Base-by-base conservation (phyloP, 2,329 filamentous ascomycete genomes). In the Fusarium caatingaense region DNA sequence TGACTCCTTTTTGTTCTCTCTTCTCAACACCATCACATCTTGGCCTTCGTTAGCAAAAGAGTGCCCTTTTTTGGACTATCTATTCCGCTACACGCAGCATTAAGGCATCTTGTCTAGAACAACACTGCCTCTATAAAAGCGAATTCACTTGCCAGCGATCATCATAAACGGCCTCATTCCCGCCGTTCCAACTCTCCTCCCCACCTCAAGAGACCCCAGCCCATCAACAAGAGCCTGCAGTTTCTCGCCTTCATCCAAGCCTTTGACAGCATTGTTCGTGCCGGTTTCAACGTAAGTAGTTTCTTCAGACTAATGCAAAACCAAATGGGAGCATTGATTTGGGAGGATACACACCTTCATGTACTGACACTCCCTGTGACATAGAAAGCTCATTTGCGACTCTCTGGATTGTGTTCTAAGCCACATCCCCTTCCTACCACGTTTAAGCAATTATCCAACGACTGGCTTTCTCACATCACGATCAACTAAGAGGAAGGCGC, bases 1-100 rank as follows among this genome's bases (percentile, higher is more conserved):
- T 10, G 12, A 47, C 21, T 53, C 25, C 16, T 53, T 44, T 60
- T 41, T 25, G 23, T 21, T 44, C 37, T 42, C 48, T 48, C 59
- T 40, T 45, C 57, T 47, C 60, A 56, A 51, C 68, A 64, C 60
- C 68, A 66, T 61, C 58, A 59, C 40, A 62, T 57, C 45, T 69
- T 66, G 60, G 64, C 51, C 50, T 56, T 70, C 69, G 50, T 69
- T 61, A 62, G 53, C 44, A 64, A 64, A 40, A 63, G 37, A 54
- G 57, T 44, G 37, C 56, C 28, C 59, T 51, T 53, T 76, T 76
- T 76, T 74, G 74, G 73, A 74, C 66, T 62, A 60, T 67, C 64
- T 64, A 73, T 76, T 56, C 59, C 55, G 63, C 66, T 74, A 74
- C 47, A 69, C 73, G 59, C 66, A 75, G 72, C 60, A 72, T 75